Base-by-base conservation (phyloP, 257 asterid genomes). In the Salvia splendens region DNA sequence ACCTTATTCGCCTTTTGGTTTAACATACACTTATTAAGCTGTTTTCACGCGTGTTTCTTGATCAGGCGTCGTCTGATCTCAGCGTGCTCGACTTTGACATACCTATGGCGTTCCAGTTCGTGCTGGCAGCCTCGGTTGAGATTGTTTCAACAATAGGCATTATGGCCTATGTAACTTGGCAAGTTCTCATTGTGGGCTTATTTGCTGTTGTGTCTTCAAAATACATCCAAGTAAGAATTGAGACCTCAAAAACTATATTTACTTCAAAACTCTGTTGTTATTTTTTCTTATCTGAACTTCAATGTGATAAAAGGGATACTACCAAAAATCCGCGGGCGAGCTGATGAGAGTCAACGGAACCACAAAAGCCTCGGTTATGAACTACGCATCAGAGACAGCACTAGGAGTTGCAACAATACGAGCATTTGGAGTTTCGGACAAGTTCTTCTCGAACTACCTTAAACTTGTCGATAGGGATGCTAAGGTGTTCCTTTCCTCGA, bases 341-440 rank as follows among this genome's bases (percentile, higher is more conserved):
- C 81, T 90, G 36, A 84, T 87, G 94, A 86, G 96, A 62, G 87
- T 87, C 71, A 89, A 82, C 45, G 96, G 96, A 59, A 87, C 87
- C 0, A 87, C 96, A n/a, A 89, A 89, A 71, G 95, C 97, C 15
- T 91, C 95, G 0, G 75, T 89, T 11, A 86, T 86, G 95, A 89
- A 81, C 46, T 83, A 85, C 63, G 89, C 91, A 32, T 77, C 97
- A 0, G 95, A 89, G 80, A 87, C 97, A 17, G 80, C 95, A 20
- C 88, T 84, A 7, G 94, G 97, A 40, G 91, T 84, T 46, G 80
- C 85, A 61, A 85, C 91, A 5, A 77, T 89, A 71, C 62, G 95
- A 80, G 89, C 95, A 32, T 89, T 89, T 67, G 64, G 71, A 24
- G 77, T 50, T 67, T 83, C 62, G 0, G 88, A 87, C 16, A 75